Base-by-base conservation (phyloP, 768 basidiomycete species). In the Pisolithus orientalis region DNA sequence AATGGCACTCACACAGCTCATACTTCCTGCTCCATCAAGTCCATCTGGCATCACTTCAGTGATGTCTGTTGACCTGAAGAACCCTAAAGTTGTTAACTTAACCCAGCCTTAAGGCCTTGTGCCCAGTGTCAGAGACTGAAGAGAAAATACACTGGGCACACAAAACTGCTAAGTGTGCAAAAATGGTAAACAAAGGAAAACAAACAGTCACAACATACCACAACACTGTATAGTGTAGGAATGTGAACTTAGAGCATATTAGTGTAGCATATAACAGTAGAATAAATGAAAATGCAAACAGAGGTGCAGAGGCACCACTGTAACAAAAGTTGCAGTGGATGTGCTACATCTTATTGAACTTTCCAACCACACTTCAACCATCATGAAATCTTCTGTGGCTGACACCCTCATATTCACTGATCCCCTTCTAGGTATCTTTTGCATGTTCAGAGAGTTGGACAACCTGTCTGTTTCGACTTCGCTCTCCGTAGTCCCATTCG, bases 321-420 rank as follows among this genome's bases (percentile, higher is more conserved):
- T n/a, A n/a, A n/a, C n/a, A n/a, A 57, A 61, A 17, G 65, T 87
- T 24, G 67, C 66, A n/a, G 64, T 87, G 5, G 83, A 88, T 46
- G 93, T 92, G 0, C 75, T 97, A 7, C 85, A 94, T 6, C 77
- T 98, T 14, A 86, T 97, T 55, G 94, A 96, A 66, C 73, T 86
- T 24, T 81, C 83, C 0, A 83, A 85, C 51, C 79, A 85, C 29
- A 79, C 80, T 1, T 80, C 78, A 8, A 79, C 80, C 1, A 77
- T 85, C 59, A 83, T 87, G 78, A 78, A 76, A 53, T 78, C 78
- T 59, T 80, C 90, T 47, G 76, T 67, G 1, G 78, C 82, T 0
- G 85, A 91, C 43, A 75, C 82, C 1, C 71, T 93, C 37, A 71
- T 90, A 17, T 80, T 76, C 51, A 82, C 81, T 2, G 90, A 93